phyloP scores from a whole-genome alignment of 2,329 filamentous ascomycete species.

The Trichophyton benhamiae region DNA sequence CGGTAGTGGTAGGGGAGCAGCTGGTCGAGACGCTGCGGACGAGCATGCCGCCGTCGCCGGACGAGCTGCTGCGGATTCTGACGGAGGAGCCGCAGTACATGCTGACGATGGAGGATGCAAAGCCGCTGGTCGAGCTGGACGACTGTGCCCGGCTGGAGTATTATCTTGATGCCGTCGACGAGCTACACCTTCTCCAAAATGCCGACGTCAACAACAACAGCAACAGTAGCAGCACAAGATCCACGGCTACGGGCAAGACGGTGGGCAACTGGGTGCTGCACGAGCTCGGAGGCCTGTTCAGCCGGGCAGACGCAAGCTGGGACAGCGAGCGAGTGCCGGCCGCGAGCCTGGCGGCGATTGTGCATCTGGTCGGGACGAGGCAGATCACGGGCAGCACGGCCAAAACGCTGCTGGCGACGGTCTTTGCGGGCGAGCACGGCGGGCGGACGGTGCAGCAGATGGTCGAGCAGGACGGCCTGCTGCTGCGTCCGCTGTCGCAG shows the following conservation, averaged over 20 bases:
- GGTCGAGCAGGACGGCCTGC: slow-evolving; percentile 45
- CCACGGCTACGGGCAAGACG: slow-evolving; percentile 30
- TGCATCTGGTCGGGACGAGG: slow-evolving; percentile 33
- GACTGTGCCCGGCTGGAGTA: slow-evolving; percentile 70
- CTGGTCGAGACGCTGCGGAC: slow-evolving; percentile 52
- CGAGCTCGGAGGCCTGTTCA: slow-evolving; percentile 54
- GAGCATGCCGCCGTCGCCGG: slow-evolving; percentile 59
- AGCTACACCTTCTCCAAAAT: slow-evolving; percentile 22
- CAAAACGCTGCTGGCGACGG: slow-evolving; percentile 45
- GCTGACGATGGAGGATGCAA: slow-evolving; percentile 68
- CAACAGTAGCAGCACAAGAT: slow-evolving; percentile 13
- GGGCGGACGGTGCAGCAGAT: slow-evolving; percentile 38
- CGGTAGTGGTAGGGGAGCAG: slow-evolving; percentile 60
- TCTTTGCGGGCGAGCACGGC: slow-evolving; percentile 40
- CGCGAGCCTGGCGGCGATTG: slow-evolving; percentile 33
- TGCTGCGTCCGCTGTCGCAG: slow-evolving; percentile 42
- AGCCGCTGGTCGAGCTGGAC: slow-evolving; percentile 64
- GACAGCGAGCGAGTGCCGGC: slow-evolving; percentile 29
- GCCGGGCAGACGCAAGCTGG: slow-evolving; percentile 40
- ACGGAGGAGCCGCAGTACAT: slow-evolving; percentile 46
- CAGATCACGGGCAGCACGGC: slow-evolving; percentile 45
- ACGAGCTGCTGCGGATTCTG: slow-evolving; percentile 54
- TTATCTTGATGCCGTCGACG: slow-evolving; percentile 43
- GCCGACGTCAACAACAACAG: slow-evolving; percentile 10
- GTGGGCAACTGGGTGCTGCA: slow-evolving; percentile 62